These are phyloP conservation scores for Alternaria novae-zelandiae DNA, from an alignment of 2,329 filamentous ascomycete genomes.

Conservation along the genomic window DNA sequence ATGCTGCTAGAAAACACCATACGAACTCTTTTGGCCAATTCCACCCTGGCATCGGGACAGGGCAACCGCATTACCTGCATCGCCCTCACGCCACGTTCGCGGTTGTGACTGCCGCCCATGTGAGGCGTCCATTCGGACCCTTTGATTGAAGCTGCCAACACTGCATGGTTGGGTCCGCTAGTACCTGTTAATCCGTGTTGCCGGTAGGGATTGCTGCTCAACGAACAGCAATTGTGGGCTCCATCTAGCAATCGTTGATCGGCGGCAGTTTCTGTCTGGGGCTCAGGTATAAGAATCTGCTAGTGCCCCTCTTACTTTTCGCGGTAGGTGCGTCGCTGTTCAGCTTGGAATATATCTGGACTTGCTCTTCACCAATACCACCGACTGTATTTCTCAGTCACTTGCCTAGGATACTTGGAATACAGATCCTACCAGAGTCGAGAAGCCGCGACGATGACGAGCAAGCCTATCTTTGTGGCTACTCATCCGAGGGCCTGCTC, in stretches of 20 bases:
- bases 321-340: constrained; percentile 28
- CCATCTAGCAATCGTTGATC: constrained; percentile 4
- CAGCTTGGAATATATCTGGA: constrained; percentile 40
- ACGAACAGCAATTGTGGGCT: constrained; percentile 37
- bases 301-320: constrained; percentile 24
- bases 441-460: constrained; percentile 63
- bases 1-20: background rate
- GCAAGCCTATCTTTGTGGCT: constrained; percentile 85
- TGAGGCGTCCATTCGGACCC: constrained; percentile 5
- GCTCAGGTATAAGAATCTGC: constrained; percentile 32
- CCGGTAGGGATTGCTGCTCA: constrained; percentile 21
- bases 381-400: background rate
- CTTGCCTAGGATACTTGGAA: constrained; percentile 32
- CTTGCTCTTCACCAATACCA: constrained; percentile 3
- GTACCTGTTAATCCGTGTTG: constrained; percentile 21
- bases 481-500: constrained; percentile 96
- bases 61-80: background rate
- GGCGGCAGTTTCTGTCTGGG: constrained; percentile 8
- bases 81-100: constrained; percentile 12
- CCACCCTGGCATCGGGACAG: background rate
- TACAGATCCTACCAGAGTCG: constrained; percentile 23
- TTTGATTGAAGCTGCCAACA: constrained; percentile 17
- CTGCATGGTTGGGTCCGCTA: constrained; percentile 25
- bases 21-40: background rate
- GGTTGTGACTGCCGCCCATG: constrained; percentile 10